Base-by-base conservation (phyloP, 2,329 filamentous ascomycete species). In the Aureobasidium sp. region DNA sequence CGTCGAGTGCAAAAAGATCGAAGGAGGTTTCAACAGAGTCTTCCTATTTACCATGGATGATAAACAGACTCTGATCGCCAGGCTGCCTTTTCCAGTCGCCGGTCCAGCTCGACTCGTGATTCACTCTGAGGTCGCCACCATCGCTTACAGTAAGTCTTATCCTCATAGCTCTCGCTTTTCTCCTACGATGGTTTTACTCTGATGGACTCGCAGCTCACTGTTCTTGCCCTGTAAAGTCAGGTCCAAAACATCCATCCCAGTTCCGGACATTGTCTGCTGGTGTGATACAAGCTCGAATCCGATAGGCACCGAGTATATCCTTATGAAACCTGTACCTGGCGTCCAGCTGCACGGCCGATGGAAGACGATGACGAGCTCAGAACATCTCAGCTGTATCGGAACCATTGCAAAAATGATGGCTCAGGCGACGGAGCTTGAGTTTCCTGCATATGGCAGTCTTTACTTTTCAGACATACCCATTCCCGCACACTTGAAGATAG, bases 11-110 rank as follows among this genome's bases (percentile, higher is more conserved):
- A 68, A 74, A 55, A 80, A 80, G 68, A 70, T 73, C 53, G 77
- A 80, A 69, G 76, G 78, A 5, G 72, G 74, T 1, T 79, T 74
- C 64, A 80, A 79, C 62, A 68, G 75, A 66, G 75, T 75, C 29
- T 79, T 80, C 56, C 70, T 78, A 39, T 74, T 80, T 60, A 69
- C 68, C 20, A 70, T 75, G 44, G 67, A 80, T 52, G 73, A 76
- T 67, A 72, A 61, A 8, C 68, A 67, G 64, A 66, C 65, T 23
- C 61, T 78, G 26, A 72, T 80, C 17, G 78, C 75, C 2, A 75
- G 72, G 66, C 62, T 80, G 7, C 37, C 37, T 17, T 41, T 41
- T 5, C 9, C 37, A 5, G 6, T 41, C 20, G 37, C 37, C 17
- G 17, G 37, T 8, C 17, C 37, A 10, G 2, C 37, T 41, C 17